Conservation (phyloP, 306 rosid genomes). For the Pyrus bretschneideri region DNA sequence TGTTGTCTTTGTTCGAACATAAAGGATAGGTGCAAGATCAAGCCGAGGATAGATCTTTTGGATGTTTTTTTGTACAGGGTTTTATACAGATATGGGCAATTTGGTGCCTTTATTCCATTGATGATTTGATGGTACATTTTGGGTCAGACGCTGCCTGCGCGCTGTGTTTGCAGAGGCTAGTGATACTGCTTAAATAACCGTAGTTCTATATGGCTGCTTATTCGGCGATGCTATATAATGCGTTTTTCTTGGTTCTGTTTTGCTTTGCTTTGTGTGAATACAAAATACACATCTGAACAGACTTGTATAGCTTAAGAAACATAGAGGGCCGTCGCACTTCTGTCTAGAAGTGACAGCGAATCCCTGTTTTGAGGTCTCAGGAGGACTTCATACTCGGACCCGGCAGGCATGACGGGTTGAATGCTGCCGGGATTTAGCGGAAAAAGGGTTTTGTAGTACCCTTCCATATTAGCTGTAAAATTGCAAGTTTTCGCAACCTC, state of each 20-base stretch:
- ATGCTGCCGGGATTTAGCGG: slow-evolving; percentile 88
- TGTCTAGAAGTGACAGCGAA: slow-evolving; percentile 21
- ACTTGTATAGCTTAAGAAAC: neutral
- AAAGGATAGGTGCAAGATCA: neutral
- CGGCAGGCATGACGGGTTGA: slow-evolving; percentile 55
- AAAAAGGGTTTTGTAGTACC: slow-evolving; percentile 69
- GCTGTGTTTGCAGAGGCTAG: neutral
- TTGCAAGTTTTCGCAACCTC: slow-evolving; percentile 81
- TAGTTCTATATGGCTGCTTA: neutral
- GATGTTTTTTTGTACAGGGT: slow-evolving; percentile 4
- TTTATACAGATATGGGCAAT: neutral
- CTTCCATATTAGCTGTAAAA: slow-evolving; percentile 68
- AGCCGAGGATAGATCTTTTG: neutral
- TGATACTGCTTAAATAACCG: neutral
- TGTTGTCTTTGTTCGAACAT: no score
- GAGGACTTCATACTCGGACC: slow-evolving; percentile 43
- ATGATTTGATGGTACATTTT: neutral
- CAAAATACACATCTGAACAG: neutral
- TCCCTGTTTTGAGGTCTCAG: slow-evolving; percentile 53
- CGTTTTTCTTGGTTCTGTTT: neutral
- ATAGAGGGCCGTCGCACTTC: neutral
- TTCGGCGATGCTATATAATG: neutral
- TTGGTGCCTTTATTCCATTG: neutral
- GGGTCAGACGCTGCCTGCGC: neutral
- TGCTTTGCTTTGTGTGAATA: neutral